phyloP scores from a whole-genome alignment of 2,329 filamentous ascomycete genomes.

The Microdochium nivale region DNA sequence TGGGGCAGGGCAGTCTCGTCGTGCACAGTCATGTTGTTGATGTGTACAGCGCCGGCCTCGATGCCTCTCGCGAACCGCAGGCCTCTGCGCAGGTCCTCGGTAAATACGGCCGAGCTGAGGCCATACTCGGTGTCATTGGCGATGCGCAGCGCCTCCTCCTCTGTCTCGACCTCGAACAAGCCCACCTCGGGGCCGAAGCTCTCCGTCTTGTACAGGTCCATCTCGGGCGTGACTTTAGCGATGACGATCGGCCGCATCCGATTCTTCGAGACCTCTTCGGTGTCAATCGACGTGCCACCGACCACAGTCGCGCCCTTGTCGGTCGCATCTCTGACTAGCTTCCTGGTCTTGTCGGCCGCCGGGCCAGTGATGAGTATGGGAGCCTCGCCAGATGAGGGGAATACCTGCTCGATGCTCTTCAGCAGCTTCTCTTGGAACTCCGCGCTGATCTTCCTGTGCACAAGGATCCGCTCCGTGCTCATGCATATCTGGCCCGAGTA shows the following conservation, averaged over 20 bases:
- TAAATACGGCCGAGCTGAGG: conserved; percentile 56
- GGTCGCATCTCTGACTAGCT: conserved; percentile 44
- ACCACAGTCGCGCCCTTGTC: conserved; percentile 49
- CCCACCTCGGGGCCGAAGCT: conserved; percentile 59
- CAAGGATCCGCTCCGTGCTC: conserved; percentile 60
- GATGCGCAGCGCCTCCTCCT: conserved; percentile 55
- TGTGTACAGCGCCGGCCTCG: conserved; percentile 43
- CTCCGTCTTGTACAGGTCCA: conserved; percentile 59
- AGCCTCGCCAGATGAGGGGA: conserved; percentile 14
- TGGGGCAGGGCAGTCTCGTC: conserved; percentile 32
- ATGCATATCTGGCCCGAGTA: conserved; percentile 62
- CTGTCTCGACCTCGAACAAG: conserved; percentile 46
- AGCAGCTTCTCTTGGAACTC: conserved; percentile 35
- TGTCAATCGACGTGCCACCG: conserved; percentile 30
- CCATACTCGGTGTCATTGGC: conserved; percentile 66
- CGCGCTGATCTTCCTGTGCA: conserved; percentile 44
- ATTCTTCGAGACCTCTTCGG: conserved; percentile 22
- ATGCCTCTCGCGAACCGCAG: conserved; percentile 42
- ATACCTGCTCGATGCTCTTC: conserved; percentile 13
- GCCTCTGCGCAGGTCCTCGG: conserved; percentile 45
- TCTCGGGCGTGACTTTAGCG: conserved; percentile 49
- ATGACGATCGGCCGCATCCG: conserved; percentile 51
- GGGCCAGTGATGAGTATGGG: conserved; percentile 16
- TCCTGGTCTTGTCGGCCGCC: conserved; percentile 20
- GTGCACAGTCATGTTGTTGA: conserved; percentile 34